Conservation (phyloP, 495 filamentous ascomycete genomes). For the Penicillium psychrofluorescens region DNA sequence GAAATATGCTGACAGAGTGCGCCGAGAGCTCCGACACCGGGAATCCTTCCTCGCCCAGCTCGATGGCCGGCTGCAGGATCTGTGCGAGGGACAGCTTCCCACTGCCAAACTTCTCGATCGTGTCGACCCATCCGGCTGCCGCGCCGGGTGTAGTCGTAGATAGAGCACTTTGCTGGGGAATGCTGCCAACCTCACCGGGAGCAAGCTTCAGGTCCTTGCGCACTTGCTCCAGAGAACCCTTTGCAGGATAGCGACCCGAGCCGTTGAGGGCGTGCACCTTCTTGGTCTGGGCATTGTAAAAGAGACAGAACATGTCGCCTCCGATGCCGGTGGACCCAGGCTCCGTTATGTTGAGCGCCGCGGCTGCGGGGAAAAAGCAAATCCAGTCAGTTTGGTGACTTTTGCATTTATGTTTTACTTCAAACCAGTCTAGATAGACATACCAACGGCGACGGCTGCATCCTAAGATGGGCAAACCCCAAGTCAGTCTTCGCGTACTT, state of each 20-base stretch:
- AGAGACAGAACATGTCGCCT: slow-evolving; percentile 96
- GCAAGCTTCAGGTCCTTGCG: slow-evolving; percentile 61
- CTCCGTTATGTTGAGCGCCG: slow-evolving; percentile 88
- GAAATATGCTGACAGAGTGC: slow-evolving; percentile 49
- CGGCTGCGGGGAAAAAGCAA: slow-evolving; percentile 40
- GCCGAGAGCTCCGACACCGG: slow-evolving; percentile 78
- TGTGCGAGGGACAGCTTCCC: slow-evolving; percentile 72
- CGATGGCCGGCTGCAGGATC: slow-evolving; percentile 76
- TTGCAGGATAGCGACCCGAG: slow-evolving; percentile 72
- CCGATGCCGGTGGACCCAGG: slow-evolving; percentile 93
- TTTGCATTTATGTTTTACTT: neutral
- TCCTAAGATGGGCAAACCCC: slow-evolving; percentile 46
- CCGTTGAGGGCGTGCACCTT: slow-evolving; percentile 84
- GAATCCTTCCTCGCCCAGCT: slow-evolving; percentile 82
- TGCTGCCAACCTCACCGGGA: slow-evolving; percentile 51
- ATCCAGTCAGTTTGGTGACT: slow-evolving; percentile 1
- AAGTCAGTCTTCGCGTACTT: neutral
- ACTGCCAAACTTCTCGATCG: slow-evolving; percentile 85
- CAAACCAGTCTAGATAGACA: neutral
- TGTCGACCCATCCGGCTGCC: slow-evolving; percentile 90
- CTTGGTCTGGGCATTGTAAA: slow-evolving; percentile 75
- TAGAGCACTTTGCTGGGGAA: slow-evolving; percentile 72
- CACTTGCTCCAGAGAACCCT: slow-evolving; percentile 60
- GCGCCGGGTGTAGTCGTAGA: slow-evolving; percentile 84
- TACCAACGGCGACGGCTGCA: slow-evolving; percentile 81